Evolutionary conservation across 768 basidiomycete species (phyloP).

Genomic region (Russula vinacea): DNA sequence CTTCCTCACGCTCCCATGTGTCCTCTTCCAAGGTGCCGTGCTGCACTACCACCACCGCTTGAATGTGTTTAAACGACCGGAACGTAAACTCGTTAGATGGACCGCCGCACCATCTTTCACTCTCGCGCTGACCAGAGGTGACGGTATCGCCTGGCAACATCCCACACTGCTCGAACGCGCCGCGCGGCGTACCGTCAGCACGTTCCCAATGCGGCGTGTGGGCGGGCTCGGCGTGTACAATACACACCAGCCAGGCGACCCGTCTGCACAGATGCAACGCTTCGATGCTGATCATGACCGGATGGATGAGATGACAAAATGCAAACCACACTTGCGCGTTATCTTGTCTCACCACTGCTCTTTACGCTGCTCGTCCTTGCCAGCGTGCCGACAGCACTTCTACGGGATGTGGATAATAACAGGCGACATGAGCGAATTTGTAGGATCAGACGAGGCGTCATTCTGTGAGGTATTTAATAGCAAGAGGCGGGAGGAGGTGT

Average conservation of each 20-base stretch:
- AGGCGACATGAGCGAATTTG: background rate
- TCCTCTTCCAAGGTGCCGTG: background rate
- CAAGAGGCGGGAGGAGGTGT: no score
- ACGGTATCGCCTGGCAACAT: no score
- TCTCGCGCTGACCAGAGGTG: background rate
- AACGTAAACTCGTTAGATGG: slow-evolving; percentile 7
- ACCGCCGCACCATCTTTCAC: background rate
- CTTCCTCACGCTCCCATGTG: slow-evolving; percentile 32
- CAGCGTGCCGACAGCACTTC: background rate
- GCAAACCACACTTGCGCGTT: background rate
- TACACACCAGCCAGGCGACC: slow-evolving; percentile 40
- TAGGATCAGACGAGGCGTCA: slow-evolving; percentile 1
- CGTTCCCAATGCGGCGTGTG: slow-evolving; percentile 43
- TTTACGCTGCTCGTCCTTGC: slow-evolving; percentile 39
- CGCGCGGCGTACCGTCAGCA: background rate
- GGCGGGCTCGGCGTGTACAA: slow-evolving; percentile 39
- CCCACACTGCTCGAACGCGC: no score
- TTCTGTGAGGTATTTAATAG: slow-evolving; percentile 1
- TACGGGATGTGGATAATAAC: background rate
- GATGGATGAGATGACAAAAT: background rate
- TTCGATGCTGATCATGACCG: background rate
- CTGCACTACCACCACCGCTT: slow-evolving; percentile 5
- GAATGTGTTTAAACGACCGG: slow-evolving; percentile 1
- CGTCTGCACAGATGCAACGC: background rate
- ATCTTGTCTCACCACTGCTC: slow-evolving; percentile 45